Base-by-base conservation (phyloP, 73 alveolate species). In the Uronychia binucleata region DNA sequence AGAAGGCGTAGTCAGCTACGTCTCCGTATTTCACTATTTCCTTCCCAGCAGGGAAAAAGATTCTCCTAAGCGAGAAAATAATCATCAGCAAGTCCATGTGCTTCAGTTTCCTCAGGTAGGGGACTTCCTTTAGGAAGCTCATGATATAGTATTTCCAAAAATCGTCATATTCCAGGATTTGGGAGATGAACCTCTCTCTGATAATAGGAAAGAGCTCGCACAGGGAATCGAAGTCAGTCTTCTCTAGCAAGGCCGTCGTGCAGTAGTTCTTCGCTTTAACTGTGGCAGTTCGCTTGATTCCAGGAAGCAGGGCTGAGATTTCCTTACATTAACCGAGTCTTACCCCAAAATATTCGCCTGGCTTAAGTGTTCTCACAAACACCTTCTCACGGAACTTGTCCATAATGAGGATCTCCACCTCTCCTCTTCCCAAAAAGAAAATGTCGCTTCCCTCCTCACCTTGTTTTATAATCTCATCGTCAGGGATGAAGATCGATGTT, bases 291-390 rank as follows among this genome's bases (percentile, higher is more conserved):
- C 89, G 19, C 0, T 30, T 28, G 0, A 27, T 30, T 26, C 34
- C 34, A 26, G 59, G 67, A n/a, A 82, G 59, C 28, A 82, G 60
- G 26, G 75, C 83, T 46, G 67, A 46, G 28, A 82, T 28, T 67
- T 82, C 67, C 31, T 46, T 11, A 46, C n/a, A 46, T 46, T 11
- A 46, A 8, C 26, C 75, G n/a, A 29, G 30, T 30, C 67, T 87
- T 97, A 99, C 67, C 0, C 99, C 99, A 76, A 97, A 97, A 26
- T 96, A 87, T 74, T 93, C 95, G 31, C 99, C 99, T n/a, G 93
- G 94, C 14, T 77, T 85, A 57, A 97, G 84, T 33, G 90, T 89
- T 81, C 91, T 90, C 13, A 96, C 94, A 76, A 84, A 86, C 75
- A 87, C 93, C 34, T 84, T 89, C 78, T 86, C 58, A 5, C 77